Evolutionary conservation across 768 basidiomycete species (phyloP).

Genomic region (Lactarius tabidus): DNA sequence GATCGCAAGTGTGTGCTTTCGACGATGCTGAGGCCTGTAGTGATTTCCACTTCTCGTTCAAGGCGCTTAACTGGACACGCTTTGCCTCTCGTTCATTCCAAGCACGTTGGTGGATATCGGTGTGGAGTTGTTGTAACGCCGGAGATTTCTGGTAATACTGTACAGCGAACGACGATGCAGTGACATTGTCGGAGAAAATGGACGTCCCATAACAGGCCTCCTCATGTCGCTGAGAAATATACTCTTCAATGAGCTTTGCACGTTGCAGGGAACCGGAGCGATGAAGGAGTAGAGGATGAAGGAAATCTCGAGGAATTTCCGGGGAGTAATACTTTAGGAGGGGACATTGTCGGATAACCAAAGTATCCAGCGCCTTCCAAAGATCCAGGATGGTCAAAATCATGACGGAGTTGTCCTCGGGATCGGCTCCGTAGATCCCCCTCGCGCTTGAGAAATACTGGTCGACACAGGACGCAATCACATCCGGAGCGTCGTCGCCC

Average conservation of each 20-base stretch:
- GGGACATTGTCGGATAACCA: not conserved
- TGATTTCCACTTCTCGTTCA: not conserved
- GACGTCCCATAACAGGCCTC: not conserved
- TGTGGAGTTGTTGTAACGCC: not conserved
- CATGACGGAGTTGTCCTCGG: slow-evolving; percentile 6
- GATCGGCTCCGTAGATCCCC: not conserved
- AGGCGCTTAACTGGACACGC: not conserved
- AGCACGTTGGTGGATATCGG: not conserved
- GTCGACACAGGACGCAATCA: slow-evolving; percentile 5
- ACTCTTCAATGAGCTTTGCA: too few relatives aligned
- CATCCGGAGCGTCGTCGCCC: not conserved
- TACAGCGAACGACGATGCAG: not conserved
- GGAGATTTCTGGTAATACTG: not conserved
- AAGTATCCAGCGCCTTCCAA: slow-evolving; percentile 36
- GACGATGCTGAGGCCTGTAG: not conserved
- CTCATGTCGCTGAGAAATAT: too few relatives aligned
- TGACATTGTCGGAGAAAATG: not conserved
- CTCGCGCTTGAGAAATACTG: not conserved
- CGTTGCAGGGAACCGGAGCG: too few relatives aligned
- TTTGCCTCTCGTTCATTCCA: not conserved
- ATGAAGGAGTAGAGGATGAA: too few relatives aligned
- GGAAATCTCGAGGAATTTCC: too few relatives aligned
- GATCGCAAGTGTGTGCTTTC: not conserved
- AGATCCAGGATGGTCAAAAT: slow-evolving; percentile 38
- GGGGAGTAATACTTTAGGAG: too few relatives aligned